Percentiles rank a stretch among this genome's conserved stretches.
These are phyloP conservation scores for Lolium multiflorum DNA, from an alignment of 176 grass and related monocot species.

Conservation along the genomic window DNA sequence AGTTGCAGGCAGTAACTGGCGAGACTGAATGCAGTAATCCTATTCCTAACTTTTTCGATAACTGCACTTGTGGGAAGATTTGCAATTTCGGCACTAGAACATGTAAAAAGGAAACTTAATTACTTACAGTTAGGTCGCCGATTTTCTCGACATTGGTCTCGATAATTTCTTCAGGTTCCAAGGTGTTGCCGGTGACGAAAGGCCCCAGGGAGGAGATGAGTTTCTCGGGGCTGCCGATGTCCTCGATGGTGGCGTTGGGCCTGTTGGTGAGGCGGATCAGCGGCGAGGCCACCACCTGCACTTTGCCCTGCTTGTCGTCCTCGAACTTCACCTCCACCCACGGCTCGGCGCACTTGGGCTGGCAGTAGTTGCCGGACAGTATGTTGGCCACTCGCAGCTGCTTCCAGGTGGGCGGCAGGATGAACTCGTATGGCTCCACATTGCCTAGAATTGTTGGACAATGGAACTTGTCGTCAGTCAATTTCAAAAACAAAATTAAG, in stretches of 20 bases:
- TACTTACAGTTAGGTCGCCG: constrained; percentile 72
- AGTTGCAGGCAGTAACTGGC: not conserved
- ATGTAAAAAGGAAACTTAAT: no score
- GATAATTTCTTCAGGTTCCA: constrained; percentile 82
- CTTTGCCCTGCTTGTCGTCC: constrained; percentile 89
- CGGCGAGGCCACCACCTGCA: constrained; percentile 91
- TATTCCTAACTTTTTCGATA: no score
- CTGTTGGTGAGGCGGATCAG: constrained; percentile 89
- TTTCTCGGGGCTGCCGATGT: constrained; percentile 89
- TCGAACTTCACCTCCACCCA: constrained; percentile 99
- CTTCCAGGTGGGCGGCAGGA: constrained; percentile 91
- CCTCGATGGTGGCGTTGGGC: constrained; percentile 91
- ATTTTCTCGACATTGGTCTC: constrained; percentile 68
- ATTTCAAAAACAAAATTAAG: not conserved
- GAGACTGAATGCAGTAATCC: no score
- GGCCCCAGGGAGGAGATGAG: constrained; percentile 90
- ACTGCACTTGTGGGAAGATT: not conserved
- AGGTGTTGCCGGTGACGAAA: constrained; percentile 95
- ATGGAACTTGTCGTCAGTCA: not conserved
- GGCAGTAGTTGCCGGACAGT: constrained; percentile 97
- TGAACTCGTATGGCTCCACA: constrained; percentile 90
- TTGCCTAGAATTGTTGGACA: constrained; percentile 59
- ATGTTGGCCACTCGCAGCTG: constrained; percentile 90
- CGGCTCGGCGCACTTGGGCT: constrained; percentile 94
- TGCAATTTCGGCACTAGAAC: not conserved